Conservation (phyloP, 164 flowering plant species). For the Litsea cubeba region DNA sequence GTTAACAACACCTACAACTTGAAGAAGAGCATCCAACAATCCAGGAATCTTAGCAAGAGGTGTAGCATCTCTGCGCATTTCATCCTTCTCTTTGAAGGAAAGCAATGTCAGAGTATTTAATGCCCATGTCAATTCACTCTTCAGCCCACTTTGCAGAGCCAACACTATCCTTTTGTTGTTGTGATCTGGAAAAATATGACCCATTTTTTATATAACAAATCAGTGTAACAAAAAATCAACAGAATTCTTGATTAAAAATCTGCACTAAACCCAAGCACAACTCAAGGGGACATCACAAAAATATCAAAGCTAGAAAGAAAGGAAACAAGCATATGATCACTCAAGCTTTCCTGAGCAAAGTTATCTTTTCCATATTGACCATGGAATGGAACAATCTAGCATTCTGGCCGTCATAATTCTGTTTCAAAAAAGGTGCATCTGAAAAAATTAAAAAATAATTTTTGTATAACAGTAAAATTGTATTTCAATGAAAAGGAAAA, state of each 20-base stretch:
- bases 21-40: conserved; percentile 93
- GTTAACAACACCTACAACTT: conserved; percentile 61
- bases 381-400: no score
- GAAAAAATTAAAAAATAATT: no score
- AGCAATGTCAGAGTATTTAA: conserved; percentile 87
- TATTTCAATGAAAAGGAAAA: no score
- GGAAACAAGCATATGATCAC: no score
- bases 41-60: conserved; percentile 92
- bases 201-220: not conserved
- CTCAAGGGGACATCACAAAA: not conserved
- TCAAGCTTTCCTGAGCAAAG: no score
- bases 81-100: conserved; percentile 98
- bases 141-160: conserved; percentile 96
- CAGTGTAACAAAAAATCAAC: not conserved
- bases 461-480: no score
- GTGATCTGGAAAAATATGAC: conserved; percentile 50
- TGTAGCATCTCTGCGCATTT: conserved; percentile 80
- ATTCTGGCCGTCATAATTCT: no score
- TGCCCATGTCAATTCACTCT: conserved; percentile 97
- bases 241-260: not conserved
- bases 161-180: conserved; percentile 87
- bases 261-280: no score
- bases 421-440: no score
- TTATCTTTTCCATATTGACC: no score
- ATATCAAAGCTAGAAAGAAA: not conserved